Evolutionary conservation across 352 stramenopile genomes (phyloP).

Genomic region (Phytophthora pistaciae): DNA sequence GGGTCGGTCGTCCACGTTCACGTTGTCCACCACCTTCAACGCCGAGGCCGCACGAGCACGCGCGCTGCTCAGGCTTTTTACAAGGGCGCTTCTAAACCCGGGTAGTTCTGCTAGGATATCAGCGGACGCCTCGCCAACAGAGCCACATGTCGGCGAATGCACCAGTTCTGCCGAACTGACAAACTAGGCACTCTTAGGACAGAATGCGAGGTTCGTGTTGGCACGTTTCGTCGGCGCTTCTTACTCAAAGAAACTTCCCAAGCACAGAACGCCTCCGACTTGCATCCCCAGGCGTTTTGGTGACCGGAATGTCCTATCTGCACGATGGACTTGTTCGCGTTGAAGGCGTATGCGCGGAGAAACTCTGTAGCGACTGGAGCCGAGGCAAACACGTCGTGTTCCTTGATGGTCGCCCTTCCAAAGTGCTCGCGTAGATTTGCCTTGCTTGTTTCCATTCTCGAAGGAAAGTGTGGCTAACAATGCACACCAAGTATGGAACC

Average conservation of each 20-base stretch:
- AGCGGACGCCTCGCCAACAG: not conserved
- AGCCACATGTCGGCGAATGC: conserved; percentile 4
- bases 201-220: conserved; percentile 5
- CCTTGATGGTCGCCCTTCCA: not conserved
- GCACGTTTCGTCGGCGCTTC: not conserved
- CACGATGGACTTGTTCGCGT: conserved; percentile 16
- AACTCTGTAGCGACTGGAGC: not conserved
- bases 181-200: conserved; percentile 3
- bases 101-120: not conserved
- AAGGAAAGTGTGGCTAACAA: not conserved
- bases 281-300: conserved; percentile 5
- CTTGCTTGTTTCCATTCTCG: conserved; percentile 4
- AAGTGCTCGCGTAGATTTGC: not conserved
- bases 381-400: conserved; percentile 7
- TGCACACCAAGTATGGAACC: not conserved
- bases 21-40: conserved; percentile 3
- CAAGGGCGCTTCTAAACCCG: conserved; percentile 8
- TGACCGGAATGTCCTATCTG: not conserved
- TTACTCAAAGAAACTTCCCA: conserved; percentile 9
- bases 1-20: conserved; percentile 3
- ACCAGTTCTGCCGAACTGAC: not conserved
- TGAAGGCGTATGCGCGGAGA: conserved; percentile 10
- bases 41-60: not conserved
- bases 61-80: conserved; percentile 9
- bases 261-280: not conserved